Evolutionary conservation across 164 flowering plant species (phyloP), one percentile per base, ranked within the genome.

Genomic region (Piper betle): DNA sequence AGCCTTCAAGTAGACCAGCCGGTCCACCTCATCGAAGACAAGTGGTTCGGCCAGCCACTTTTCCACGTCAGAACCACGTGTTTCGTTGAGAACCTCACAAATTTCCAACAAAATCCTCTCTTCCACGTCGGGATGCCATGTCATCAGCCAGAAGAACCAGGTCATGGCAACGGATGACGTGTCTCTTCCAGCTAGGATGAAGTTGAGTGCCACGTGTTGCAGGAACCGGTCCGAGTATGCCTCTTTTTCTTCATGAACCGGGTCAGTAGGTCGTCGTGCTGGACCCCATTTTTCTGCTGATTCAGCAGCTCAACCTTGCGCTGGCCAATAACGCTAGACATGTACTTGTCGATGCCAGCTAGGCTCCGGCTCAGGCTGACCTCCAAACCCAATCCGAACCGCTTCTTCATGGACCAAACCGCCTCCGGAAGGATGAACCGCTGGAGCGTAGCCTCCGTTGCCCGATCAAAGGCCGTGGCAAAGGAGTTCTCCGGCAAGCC

Each of bases 171-270:
- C 96, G 0, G 96, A 88, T 3, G 93, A 88, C 2, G 96, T 88
- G 81, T 88, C 93, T 0, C 96, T 79, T 1, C 96, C 96, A 12
- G 96, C 96, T n/a, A 88, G 82, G 18, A 89, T 82, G 65, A 89
- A 89, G 71, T 89, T 89, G 20, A 88, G 80, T 4, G 96, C 96
- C 9, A 88, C 82, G 3, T 80, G 77, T 52, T 69, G 80, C 50
- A 88, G 83, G 12, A 83, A 83, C 0, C 70, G 7, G 63, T 55
- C 67, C 0, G 86, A 65, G 65, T 80, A 83, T n/a, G 19, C 55
- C 5, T 69, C 64, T 82, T 86, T 73, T 64, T 73, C 43, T 41
- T 4, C 77, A 76, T 76, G 71, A 76, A 76, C 61, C 79, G 55
- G 0, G 85, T 78, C 1, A 82, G 59, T 55, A 82, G 43, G 62